phyloP scores from a whole-genome alignment of 202 grass and related monocot genomes.

The Thinopyrum obtusiflorum region DNA sequence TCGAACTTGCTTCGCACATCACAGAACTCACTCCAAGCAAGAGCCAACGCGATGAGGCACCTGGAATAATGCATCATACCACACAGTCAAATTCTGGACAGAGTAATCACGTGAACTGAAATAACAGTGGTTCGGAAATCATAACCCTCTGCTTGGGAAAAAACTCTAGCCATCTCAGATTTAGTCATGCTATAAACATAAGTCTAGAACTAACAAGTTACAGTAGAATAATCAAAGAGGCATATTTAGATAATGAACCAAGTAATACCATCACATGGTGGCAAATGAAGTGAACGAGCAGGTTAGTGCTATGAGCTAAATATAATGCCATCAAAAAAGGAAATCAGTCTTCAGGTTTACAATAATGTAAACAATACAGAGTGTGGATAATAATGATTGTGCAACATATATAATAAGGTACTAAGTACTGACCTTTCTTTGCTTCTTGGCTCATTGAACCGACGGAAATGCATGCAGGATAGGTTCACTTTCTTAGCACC shows the following conservation, averaged over 20 bases:
- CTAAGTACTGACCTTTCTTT: slow-evolving; percentile 51
- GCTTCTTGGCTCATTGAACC: slow-evolving; percentile 52
- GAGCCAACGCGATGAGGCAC: slow-evolving; percentile 53
- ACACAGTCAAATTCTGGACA: neutral
- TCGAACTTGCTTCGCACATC: slow-evolving; percentile 55
- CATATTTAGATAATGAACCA: neutral
- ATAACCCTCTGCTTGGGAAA: neutral
- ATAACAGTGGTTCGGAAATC: neutral
- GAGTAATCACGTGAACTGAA: neutral
- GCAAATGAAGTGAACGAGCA: neutral
- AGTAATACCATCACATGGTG: neutral
- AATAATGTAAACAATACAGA: neutral
- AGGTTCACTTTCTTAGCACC: slow-evolving; percentile 72
- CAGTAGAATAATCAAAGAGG: neutral
- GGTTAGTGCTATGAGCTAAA: too few relatives aligned
- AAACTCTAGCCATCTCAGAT: neutral
- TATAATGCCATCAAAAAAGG: neutral
- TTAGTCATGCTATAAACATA: slow-evolving; percentile 5
- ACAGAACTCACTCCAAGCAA: slow-evolving; percentile 62
- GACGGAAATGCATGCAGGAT: slow-evolving; percentile 52
- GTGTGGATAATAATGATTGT: neutral
- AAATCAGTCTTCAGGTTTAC: neutral
- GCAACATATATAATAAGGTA: slow-evolving; percentile 18
- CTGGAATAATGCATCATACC: slow-evolving; percentile 24
- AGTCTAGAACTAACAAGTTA: neutral